These are phyloP conservation scores for Graphilbum fragrans DNA, from an alignment of 2,329 filamentous ascomycete species.

Conservation along the genomic window DNA sequence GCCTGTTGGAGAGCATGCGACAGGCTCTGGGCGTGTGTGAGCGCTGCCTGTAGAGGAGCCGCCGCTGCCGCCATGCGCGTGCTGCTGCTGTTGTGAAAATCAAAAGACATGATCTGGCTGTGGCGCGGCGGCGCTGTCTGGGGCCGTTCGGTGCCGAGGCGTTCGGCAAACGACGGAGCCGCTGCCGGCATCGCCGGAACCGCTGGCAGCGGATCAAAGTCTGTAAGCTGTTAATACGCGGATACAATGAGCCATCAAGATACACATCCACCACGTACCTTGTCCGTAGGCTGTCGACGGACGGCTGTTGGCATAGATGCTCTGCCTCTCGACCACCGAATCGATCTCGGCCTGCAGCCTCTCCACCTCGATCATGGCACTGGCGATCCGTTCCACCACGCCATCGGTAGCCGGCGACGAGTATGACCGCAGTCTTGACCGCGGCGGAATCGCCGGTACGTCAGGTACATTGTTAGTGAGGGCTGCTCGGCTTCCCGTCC, in stretches of 20 bases:
- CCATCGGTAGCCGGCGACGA: conserved; percentile 34
- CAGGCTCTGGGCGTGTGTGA: not conserved
- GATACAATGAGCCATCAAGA: too few relatives aligned
- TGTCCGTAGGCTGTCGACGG: conserved; percentile 37
- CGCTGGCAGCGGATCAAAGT: conserved; percentile 38
- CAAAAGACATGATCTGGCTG: conserved; percentile 4
- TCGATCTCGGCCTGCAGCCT: conserved; percentile 47
- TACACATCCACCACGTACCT: conserved; percentile 17
- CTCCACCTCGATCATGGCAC: conserved; percentile 46
- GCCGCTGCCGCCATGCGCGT: too few relatives aligned
- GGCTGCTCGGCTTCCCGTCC: not conserved
- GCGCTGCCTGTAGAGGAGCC: too few relatives aligned
- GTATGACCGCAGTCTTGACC: conserved; percentile 30
- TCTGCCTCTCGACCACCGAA: conserved; percentile 47
- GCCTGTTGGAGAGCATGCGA: too few relatives aligned
- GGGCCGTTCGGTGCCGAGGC: conserved; percentile 33
- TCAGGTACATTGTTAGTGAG: not conserved
- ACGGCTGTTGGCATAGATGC: conserved; percentile 39
- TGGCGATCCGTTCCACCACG: conserved; percentile 43
- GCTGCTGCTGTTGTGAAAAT: conserved; percentile 5
- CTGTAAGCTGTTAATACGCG: too few relatives aligned
- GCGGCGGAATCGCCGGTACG: conserved; percentile 28
- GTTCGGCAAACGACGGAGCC: conserved; percentile 45
- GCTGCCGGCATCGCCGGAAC: conserved; percentile 45
- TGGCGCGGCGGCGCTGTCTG: conserved; percentile 18